Conservation (phyloP, 2,329 filamentous ascomycete genomes). For the Fusarium secorum region DNA sequence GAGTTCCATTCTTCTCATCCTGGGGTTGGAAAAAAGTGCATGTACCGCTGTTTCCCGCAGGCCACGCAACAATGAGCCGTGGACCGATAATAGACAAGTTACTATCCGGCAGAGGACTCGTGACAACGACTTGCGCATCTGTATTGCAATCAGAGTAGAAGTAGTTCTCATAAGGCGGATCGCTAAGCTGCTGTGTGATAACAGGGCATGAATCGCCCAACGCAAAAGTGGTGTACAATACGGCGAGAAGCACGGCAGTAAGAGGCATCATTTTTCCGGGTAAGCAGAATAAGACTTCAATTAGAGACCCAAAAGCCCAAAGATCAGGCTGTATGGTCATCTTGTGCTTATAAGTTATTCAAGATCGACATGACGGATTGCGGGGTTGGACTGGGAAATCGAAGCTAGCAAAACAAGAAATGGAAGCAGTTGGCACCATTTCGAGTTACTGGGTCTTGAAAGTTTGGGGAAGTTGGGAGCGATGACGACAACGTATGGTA, state of each 20-base stretch:
- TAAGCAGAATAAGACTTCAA: not conserved
- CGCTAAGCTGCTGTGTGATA: constrained; percentile 50
- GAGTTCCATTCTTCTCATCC: constrained; percentile 60
- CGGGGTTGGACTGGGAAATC: not conserved
- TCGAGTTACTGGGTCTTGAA: not conserved
- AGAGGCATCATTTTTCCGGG: not conserved
- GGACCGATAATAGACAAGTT: constrained; percentile 64
- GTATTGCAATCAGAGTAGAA: constrained; percentile 71
- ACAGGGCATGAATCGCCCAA: not conserved
- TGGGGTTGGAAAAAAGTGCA: constrained; percentile 64
- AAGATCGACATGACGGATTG: not conserved
- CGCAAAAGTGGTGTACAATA: not conserved
- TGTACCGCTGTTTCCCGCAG: constrained; percentile 69
- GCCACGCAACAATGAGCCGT: constrained; percentile 69
- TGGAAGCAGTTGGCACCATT: not conserved
- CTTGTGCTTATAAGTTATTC: not conserved
- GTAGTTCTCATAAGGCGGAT: constrained; percentile 69
- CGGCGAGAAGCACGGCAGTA: not conserved
- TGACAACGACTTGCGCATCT: constrained; percentile 67
- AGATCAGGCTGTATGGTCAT: not conserved
- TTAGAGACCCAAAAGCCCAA: not conserved
- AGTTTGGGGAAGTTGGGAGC: not conserved
- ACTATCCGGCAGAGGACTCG: constrained; percentile 61
- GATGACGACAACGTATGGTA: not conserved
- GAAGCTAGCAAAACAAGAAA: constrained; percentile 8